Evolutionary conservation across 495 filamentous ascomycete species (phyloP).

Genomic region (Chaetomium fimeti): DNA sequence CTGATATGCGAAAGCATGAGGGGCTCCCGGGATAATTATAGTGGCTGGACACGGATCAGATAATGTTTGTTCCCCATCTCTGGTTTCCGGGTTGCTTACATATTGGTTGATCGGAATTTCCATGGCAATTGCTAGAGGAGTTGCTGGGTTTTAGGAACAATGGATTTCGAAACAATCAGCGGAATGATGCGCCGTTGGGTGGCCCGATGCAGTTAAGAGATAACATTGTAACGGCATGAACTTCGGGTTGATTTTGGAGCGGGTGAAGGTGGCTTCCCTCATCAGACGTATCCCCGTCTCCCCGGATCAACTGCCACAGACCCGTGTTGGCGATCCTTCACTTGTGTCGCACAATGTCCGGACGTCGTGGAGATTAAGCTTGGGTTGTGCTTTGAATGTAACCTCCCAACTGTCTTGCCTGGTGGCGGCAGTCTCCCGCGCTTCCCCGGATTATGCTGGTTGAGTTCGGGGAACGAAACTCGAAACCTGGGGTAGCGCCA

Average conservation of each 20-base stretch:
- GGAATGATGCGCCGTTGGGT: too few species aligned
- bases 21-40: background rate
- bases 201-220: background rate
- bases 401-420: background rate
- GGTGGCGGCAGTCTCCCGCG: background rate
- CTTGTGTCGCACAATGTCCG: conserved; percentile 27
- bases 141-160: background rate
- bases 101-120: too few species aligned
- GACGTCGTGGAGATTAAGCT: background rate
- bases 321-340: conserved; percentile 30
- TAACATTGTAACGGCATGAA: background rate
- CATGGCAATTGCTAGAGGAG: background rate
- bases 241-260: too few species aligned
- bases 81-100: background rate
- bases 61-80: background rate
- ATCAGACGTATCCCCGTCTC: background rate
- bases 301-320: background rate
- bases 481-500: background rate
- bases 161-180: too few species aligned
- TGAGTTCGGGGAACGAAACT: background rate
- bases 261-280: background rate
- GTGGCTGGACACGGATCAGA: background rate
- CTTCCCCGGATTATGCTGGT: background rate
- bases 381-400: conserved; percentile 11
- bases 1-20: conserved; percentile 1